Conservation (phyloP, 805 yeast genomes). For the Candida ulmi region DNA sequence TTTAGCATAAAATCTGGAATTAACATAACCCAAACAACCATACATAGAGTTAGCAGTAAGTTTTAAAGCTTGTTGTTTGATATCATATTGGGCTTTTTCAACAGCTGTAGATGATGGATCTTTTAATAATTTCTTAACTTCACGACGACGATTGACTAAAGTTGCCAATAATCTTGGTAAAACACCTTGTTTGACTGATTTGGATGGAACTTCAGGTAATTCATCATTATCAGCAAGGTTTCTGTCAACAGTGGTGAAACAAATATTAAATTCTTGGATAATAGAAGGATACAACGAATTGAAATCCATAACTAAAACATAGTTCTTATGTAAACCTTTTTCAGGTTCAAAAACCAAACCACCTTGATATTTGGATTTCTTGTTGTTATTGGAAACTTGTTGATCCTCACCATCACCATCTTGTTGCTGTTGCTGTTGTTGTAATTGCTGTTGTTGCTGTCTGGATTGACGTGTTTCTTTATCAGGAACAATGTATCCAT, state of each 20-base stretch:
- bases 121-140: conserved; percentile 81
- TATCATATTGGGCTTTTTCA: conserved; percentile 82
- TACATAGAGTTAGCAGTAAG: conserved; percentile 99
- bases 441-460: conserved; percentile 30
- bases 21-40: conserved; percentile 92
- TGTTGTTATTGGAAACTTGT: conserved; percentile 44
- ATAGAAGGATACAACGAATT: conserved; percentile 95
- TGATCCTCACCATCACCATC: conserved; percentile 26
- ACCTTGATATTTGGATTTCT: conserved; percentile 79
- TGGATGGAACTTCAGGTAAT: conserved; percentile 63
- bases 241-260: conserved; percentile 92
- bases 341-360: conserved; percentile 97
- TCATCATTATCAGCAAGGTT: conserved; percentile 49
- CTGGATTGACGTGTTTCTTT: conserved; percentile 45
- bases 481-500: conserved; percentile 84
- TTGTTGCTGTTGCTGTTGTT: conserved; percentile 18
- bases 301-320: conserved; percentile 94
- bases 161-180: conserved; percentile 79
- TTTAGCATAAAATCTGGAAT: conserved; percentile 91
- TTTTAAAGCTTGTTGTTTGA: conserved; percentile 92
- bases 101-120: conserved; percentile 57
- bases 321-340: conserved; percentile 86
- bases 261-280: conserved; percentile 93
- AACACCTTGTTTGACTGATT: conserved; percentile 64
- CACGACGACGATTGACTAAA: conserved; percentile 86